These are phyloP conservation scores for Nitzschia sp. DNA, from an alignment of 108 stramenopile genomes.

Conservation along the genomic window DNA sequence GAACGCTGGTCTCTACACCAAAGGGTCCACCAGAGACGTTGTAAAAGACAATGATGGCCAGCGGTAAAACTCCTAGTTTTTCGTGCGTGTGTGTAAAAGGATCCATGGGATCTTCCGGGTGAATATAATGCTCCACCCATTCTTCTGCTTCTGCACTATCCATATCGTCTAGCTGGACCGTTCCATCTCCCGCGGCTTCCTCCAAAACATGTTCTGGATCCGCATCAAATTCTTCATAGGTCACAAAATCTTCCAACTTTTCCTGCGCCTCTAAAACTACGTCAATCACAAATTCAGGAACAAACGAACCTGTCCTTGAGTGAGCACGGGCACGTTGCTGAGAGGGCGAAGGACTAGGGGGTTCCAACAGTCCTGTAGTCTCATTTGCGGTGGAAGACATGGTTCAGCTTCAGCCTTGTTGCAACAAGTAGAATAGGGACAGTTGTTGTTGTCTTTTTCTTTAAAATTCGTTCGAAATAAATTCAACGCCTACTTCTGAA, in stretches of 20 bases:
- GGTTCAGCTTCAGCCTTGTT: background rate
- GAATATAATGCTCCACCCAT: slow-evolving; percentile 10
- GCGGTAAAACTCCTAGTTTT: slow-evolving; percentile 43
- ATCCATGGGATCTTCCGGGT: slow-evolving; percentile 8
- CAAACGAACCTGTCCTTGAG: slow-evolving; percentile 3
- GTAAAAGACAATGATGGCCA: slow-evolving; percentile 92
- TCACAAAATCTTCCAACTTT: background rate
- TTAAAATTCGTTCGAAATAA: no score
- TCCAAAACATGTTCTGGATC: slow-evolving; percentile 17
- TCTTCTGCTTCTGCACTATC: slow-evolving; percentile 15
- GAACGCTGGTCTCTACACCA: slow-evolving; percentile 88
- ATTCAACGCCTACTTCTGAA: no score
- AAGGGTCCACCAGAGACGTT: slow-evolving; percentile 93
- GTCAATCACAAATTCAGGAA: slow-evolving; percentile 16
- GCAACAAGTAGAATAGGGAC: no score
- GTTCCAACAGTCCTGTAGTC: background rate
- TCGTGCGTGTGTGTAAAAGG: slow-evolving; percentile 9
- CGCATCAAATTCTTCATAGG: slow-evolving; percentile 18
- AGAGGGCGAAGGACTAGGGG: background rate
- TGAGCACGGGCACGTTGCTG: background rate
- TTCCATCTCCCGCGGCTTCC: slow-evolving; percentile 6
- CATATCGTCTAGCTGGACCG: background rate
- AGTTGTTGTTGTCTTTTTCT: background rate
- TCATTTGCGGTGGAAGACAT: background rate
- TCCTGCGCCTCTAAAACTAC: background rate